Conservation (phyloP, 1,139 yeast genomes). For the Suhomyces terraborum region DNA sequence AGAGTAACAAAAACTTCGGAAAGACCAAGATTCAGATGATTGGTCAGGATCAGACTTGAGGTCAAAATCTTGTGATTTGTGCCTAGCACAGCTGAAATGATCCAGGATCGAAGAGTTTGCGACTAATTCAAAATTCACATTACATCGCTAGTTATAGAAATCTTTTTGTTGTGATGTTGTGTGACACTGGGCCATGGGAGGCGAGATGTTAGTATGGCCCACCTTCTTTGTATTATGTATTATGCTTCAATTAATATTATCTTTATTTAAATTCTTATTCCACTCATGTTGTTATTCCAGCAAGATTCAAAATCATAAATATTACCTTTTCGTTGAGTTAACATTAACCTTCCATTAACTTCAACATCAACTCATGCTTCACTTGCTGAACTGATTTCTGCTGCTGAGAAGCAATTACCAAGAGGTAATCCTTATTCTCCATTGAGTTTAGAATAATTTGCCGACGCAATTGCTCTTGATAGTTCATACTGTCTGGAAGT, state of each 20-base stretch:
- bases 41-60: too few species aligned
- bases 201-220: too few species aligned
- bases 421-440: constrained; percentile 46
- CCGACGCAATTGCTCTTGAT: constrained; percentile 43
- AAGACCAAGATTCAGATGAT: constrained; percentile 11
- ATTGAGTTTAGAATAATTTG: constrained; percentile 44
- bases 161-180: neutral
- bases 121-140: neutral
- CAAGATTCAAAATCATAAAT: too few species aligned
- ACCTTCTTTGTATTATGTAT: constrained; percentile 5
- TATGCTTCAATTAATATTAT: constrained; percentile 13
- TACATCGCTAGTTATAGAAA: neutral
- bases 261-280: too few species aligned
- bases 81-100: too few species aligned
- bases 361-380: constrained; percentile 38
- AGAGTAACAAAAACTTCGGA: neutral
- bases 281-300: too few species aligned
- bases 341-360: constrained; percentile 18
- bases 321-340: too few species aligned
- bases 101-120: too few species aligned
- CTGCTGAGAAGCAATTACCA: constrained; percentile 48
- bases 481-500: constrained; percentile 20
- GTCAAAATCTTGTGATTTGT: too few species aligned
- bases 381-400: constrained; percentile 48
- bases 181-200: neutral